Evolutionary conservation across 176 grass and related monocot genomes (phyloP), one percentile per base, ranked within the genome.

Genomic region (Oryza nivara): DNA sequence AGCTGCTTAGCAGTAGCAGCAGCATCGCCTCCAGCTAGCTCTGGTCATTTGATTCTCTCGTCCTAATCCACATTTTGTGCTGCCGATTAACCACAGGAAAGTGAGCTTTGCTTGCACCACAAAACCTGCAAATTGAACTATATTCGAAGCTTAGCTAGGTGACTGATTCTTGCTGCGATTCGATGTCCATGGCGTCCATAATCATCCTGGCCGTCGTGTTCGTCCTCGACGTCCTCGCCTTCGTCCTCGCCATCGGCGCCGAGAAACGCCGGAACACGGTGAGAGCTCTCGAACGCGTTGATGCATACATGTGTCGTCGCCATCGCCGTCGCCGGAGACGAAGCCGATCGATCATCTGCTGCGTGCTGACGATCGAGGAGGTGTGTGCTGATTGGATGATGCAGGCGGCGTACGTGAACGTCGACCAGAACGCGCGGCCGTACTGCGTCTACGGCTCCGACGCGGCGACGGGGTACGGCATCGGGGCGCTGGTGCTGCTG

Each of bases 261-360:
- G 92, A 97, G 90, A 90, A 80, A 35, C 95, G 90, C 14, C 88
- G 95, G 15, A 97, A 90, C 91, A 91, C 69, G 72, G 94, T 97
- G 23, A 78, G 54, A 78, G 54, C 38, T 8, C 7, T 2, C 69
- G 7, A 6, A 15, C 15, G 11, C 49, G 11, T 75, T 10, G 7
- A 20, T 3, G 56, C 56, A n/a, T 38, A 38, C 36, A 38, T n/a
- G 19, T 3, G 30, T 32, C 30, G 30, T 32, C 30, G 30, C 28
- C 56, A 19, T 60, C 51, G 51, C 11, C 56, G 56, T n/a, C 15
- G 51, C 11, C 56, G 56, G n/a, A 63, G 58, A 63, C 20, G 58
- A 63, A 63, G 58, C 58, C 19, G 19, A 58, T 61, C 54, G 52
- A 19, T 23, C 58, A 4, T 23, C 58, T 23, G 58, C 6, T 19